Percentiles rank a stretch among this genome's conserved stretches.
These are phyloP conservation scores for Exophiala xenobiotica DNA, from an alignment of 2,329 filamentous ascomycete species.

Conservation along the genomic window DNA sequence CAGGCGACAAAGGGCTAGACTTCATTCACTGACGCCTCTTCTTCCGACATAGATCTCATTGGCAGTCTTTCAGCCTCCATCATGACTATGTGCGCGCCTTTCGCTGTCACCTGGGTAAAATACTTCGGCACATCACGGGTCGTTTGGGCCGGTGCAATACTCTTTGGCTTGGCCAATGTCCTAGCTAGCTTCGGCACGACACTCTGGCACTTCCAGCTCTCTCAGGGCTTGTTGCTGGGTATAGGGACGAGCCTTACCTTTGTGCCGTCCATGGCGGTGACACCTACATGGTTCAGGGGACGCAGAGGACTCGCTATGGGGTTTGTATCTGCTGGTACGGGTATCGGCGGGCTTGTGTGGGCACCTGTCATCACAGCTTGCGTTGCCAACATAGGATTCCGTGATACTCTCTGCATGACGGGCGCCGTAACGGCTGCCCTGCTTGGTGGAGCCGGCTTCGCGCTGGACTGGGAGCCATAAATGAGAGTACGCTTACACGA, in stretches of 20 bases:
- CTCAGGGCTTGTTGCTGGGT: slow-evolving; percentile 61
- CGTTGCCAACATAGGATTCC: slow-evolving; percentile 36
- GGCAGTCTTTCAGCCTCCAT: slow-evolving; percentile 38
- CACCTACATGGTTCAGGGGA: slow-evolving; percentile 62
- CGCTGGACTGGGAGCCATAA: slow-evolving; percentile 36
- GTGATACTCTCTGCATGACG: slow-evolving; percentile 37
- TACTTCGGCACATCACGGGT: slow-evolving; percentile 34
- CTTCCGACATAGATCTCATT: slow-evolving; percentile 41
- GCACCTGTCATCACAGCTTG: slow-evolving; percentile 35
- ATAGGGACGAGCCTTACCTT: slow-evolving; percentile 62
- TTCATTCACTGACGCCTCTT: slow-evolving; percentile 38
- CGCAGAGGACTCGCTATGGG: slow-evolving; percentile 59
- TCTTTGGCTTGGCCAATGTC: slow-evolving; percentile 36
- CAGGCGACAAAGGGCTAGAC: slow-evolving; percentile 31
- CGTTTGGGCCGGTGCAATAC: slow-evolving; percentile 33
- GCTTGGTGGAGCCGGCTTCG: slow-evolving; percentile 28
- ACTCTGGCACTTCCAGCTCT: slow-evolving; percentile 62
- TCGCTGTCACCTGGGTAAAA: slow-evolving; percentile 38
- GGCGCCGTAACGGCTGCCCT: slow-evolving; percentile 34
- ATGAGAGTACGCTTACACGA: slow-evolving; percentile 25
- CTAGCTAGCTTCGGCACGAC: slow-evolving; percentile 39
- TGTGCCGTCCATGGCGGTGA: slow-evolving; percentile 54
- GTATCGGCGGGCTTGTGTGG: slow-evolving; percentile 60
- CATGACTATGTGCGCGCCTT: slow-evolving; percentile 39
- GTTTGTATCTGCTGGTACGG: slow-evolving; percentile 57